Base-by-base conservation (phyloP, 2,329 filamentous ascomycete genomes). In the Rachicladosporium sp. region DNA sequence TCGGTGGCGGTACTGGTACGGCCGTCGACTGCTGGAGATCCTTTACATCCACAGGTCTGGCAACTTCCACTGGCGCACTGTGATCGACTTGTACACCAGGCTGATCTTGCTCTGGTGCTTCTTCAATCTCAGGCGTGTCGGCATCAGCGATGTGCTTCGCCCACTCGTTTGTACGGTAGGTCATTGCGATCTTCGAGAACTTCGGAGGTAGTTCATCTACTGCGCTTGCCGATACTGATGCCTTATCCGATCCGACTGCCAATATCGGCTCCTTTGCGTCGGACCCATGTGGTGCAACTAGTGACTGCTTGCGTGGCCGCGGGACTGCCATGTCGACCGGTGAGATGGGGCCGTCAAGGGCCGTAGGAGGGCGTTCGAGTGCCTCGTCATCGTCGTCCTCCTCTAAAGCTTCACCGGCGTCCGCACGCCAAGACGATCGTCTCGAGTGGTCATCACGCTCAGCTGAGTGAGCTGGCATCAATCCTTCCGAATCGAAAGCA, bases 101-200 rank as follows among this genome's bases (percentile, higher is more conserved):
- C 54, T 53, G 68, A 45, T 46, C 39, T 2, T 36, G 21, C 11
- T 48, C 44, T 4, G 54, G 41, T 3, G 75, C 54, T 15, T 72
- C 66, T 2, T 76, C 71, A 6, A 85, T 79, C 35, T 78, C 73
- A 1, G 86, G 86, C 4, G 67, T 64, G 10, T 95, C 88, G 4
- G 89, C 87, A 32, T 73, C 66, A 46, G 78, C 77, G 8, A 94
- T 69, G 58, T 94, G 86, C 58, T 94, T 95, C 0, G 87, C 86
- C 89, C 89, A 96, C 62, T 96, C 89, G 48, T 93, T 93, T 2
- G 87, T 95, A 42, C 89, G 76, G 56, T 91, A 93, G 0, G 82
- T 83, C 57, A 85, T 67, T 2, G 87, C 81, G 6, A 93, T 74
- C 44, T 76, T 80, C 1, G 87, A 91, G 29, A 87, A 61, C 9